Base-by-base conservation (phyloP, 306 rosid species). In the Cucurbita pepo region DNA sequence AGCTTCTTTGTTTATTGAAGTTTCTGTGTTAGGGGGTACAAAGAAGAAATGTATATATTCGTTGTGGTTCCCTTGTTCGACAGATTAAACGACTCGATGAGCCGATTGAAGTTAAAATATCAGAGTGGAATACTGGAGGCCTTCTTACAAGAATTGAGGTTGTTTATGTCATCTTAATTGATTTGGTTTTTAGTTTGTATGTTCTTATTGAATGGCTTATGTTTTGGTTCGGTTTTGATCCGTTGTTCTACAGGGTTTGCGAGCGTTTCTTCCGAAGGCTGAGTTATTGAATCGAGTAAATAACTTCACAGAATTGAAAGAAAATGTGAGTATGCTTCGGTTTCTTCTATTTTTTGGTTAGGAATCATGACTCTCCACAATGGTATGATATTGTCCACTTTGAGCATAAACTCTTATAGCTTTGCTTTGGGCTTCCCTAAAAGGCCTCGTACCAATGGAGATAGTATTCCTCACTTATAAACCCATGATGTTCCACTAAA, bases 51-150 rank as follows among this genome's bases (percentile, higher is more conserved):
- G 5, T 43, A 56, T 60, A 54, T 76, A 38, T 18, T 44, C 21
- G 5, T 22, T 37, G 56, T 74, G 38, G 73, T 47, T 73, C 75
- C 62, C 56, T 44, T 80, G 50, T 45, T 84, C 66, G 73, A 76
- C 97, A 94, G 99, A 86, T 94, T 80, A 85, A 91, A 61, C 92
- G 79, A 75, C 92, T 86, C 36, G 82, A 84, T 79, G 96, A 94
- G 75, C 97, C 97, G 11, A 81, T 89, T 41, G 87, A 84, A 83
- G 91, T 94, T 82, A 89, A 73, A 82, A 85, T 94, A 75, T 85
- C 91, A 47, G 96, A 94, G 79, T 94, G 99, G 99, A 94, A 94
- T 79, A 86, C 95, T 2, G 97, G 96, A 8, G 99, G 99, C 47
- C 84, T 94, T 76, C 88, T 94, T 41, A 86, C 97, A 38, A 89